phyloP scores from a whole-genome alignment of 306 rosid genomes.

The Medicago lupulina region DNA sequence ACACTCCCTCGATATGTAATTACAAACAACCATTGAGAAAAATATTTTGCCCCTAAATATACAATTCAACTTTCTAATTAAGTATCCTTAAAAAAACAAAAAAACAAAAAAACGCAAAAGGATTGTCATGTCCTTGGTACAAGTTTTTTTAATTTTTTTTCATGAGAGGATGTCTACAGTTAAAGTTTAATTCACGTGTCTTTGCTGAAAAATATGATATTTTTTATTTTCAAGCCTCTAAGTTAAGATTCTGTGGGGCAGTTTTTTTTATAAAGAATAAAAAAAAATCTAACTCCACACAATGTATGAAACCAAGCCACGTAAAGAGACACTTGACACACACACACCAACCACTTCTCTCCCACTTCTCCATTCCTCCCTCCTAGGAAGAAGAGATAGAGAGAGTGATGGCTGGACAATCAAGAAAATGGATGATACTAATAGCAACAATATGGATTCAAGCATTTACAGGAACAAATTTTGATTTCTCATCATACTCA shows the following conservation, averaged over 20 bases:
- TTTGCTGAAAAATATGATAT: too few species aligned
- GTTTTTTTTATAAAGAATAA: not conserved
- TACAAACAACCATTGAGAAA: too few species aligned
- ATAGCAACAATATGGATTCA: constrained; percentile 93
- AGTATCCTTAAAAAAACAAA: too few species aligned
- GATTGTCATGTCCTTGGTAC: too few species aligned
- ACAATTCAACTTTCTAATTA: too few species aligned
- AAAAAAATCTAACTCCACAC: not conserved
- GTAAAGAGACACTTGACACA: constrained; percentile 13
- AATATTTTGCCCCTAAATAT: too few species aligned
- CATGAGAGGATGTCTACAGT: too few species aligned
- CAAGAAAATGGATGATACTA: constrained; percentile 87
- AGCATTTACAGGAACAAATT: constrained; percentile 93
- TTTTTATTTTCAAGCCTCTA: too few species aligned
- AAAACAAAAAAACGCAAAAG: too few species aligned
- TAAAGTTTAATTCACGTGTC: too few species aligned
- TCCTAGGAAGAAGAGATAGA: not conserved
- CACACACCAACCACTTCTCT: not conserved
- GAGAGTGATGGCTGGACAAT: constrained; percentile 66
- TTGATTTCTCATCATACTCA: constrained; percentile 86
- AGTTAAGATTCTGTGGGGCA: not conserved
- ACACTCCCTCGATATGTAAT: too few species aligned
- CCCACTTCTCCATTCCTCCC: not conserved
- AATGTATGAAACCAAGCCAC: constrained; percentile 49
- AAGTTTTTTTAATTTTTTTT: too few species aligned